These are phyloP conservation scores for Fistulinella staudtii DNA, from an alignment of 1,284 basidiomycete species.

Conservation along the genomic window DNA sequence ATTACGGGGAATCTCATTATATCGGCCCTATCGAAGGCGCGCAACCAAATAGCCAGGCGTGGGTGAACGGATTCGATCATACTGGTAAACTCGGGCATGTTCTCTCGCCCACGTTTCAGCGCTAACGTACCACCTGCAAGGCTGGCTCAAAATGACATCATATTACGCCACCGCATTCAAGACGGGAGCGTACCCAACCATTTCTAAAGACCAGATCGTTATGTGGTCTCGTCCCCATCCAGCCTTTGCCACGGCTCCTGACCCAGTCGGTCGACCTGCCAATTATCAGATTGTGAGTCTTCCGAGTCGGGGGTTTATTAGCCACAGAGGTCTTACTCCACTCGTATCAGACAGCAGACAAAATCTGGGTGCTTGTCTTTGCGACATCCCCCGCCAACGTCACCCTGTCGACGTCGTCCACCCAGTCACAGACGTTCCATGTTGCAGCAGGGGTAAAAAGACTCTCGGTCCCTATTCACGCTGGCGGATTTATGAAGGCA, in stretches of 20 bases:
- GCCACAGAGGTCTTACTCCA: neutral
- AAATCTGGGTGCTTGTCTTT: constrained; percentile 65
- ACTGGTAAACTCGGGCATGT: constrained; percentile 38
- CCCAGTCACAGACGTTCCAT: constrained; percentile 44
- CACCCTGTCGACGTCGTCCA: constrained; percentile 47
- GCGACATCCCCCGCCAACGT: constrained; percentile 52
- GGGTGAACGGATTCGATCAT: constrained; percentile 67
- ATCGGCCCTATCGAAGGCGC: constrained; percentile 64
- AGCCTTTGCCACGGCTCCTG: constrained; percentile 48
- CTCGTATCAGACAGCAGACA: constrained; percentile 43
- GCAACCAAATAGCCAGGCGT: constrained; percentile 60
- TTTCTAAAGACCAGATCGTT: constrained; percentile 62
- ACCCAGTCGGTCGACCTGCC: constrained; percentile 51
- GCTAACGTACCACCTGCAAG: constrained; percentile 27
- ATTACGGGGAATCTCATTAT: constrained; percentile 57
- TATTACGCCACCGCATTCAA: constrained; percentile 78
- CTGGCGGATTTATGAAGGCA: constrained; percentile 61
- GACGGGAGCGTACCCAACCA: constrained; percentile 61
- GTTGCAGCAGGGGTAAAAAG: constrained; percentile 63
- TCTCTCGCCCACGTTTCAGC: neutral
- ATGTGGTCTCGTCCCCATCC: constrained; percentile 77
- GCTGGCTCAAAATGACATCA: constrained; percentile 60
- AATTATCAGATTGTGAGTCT: constrained; percentile 49
- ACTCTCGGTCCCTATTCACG: constrained; percentile 54
- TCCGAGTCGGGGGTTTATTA: neutral